Conservation (phyloP, 495 filamentous ascomycete genomes). For the Hypomontagnella monticulosa region DNA sequence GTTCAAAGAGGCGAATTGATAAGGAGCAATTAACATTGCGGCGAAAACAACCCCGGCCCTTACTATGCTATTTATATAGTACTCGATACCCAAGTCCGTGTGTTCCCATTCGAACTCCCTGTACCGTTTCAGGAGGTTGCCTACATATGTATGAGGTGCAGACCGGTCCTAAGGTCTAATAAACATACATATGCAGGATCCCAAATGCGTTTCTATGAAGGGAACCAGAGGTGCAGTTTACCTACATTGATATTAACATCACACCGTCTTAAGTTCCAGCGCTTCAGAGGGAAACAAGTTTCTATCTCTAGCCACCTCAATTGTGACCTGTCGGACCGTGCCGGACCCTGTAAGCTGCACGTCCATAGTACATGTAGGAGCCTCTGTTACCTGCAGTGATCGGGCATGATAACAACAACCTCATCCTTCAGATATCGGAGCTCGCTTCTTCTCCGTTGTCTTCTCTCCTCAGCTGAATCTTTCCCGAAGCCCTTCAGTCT, state of each 20-base stretch:
- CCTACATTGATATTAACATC: neutral
- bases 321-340: slow-evolving; percentile 8
- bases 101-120: slow-evolving; percentile 5
- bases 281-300: neutral
- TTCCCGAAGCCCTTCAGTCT: neutral
- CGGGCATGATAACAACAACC: neutral
- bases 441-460: neutral
- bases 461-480: no score
- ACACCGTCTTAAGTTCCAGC: neutral
- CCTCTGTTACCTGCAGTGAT: slow-evolving; percentile 10
- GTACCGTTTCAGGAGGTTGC: slow-evolving; percentile 19
- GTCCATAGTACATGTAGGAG: slow-evolving; percentile 3
- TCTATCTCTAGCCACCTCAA: neutral
- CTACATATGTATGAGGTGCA: neutral
- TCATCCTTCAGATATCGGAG: neutral
- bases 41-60: slow-evolving; percentile 18
- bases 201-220: slow-evolving; percentile 2
- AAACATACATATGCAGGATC: slow-evolving; percentile 14
- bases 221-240: neutral
- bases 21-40: slow-evolving; percentile 6
- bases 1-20: slow-evolving; percentile 3
- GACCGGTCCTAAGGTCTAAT: neutral
- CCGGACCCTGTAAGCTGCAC: neutral
- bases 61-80: slow-evolving; percentile 18
- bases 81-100: neutral